phyloP scores from a whole-genome alignment of 148 eudicot species.

The Bassia scoparia region DNA sequence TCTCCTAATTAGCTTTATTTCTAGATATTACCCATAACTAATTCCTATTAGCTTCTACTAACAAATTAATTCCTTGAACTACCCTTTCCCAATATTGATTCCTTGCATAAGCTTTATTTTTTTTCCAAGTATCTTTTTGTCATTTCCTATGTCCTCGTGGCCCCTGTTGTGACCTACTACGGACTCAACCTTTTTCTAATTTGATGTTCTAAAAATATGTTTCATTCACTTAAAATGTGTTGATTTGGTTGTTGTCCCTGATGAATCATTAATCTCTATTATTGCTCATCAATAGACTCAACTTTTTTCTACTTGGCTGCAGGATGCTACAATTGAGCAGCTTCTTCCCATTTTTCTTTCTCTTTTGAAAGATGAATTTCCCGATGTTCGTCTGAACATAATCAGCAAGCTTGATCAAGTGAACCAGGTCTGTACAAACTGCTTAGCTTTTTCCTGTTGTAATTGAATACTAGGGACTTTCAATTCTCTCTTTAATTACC shows the following conservation, averaged over 20 bases:
- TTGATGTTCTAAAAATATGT: neutral
- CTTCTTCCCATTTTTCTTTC: conserved; percentile 98
- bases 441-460: neutral
- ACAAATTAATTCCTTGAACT: too few relatives aligned
- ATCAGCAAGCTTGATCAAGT: conserved; percentile 99
- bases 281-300: neutral
- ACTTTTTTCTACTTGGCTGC: conserved; percentile 17
- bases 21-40: too few relatives aligned
- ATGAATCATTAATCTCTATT: conserved; percentile 4
- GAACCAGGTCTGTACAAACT: conserved; percentile 63
- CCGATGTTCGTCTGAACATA: conserved; percentile 94
- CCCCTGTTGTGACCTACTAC: too few relatives aligned
- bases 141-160: too few relatives aligned
- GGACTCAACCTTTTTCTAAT: neutral
- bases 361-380: conserved; percentile 96
- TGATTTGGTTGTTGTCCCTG: neutral
- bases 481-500: neutral
- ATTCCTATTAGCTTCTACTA: too few relatives aligned
- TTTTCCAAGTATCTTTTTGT: too few relatives aligned
- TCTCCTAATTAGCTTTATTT: too few relatives aligned
- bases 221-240: neutral
- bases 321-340: conserved; percentile 99
- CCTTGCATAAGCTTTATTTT: too few relatives aligned
- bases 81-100: too few relatives aligned
- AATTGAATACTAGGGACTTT: too few relatives aligned